Conservation (phyloP, 306 rosid genomes). For the Nissolia schottii region DNA sequence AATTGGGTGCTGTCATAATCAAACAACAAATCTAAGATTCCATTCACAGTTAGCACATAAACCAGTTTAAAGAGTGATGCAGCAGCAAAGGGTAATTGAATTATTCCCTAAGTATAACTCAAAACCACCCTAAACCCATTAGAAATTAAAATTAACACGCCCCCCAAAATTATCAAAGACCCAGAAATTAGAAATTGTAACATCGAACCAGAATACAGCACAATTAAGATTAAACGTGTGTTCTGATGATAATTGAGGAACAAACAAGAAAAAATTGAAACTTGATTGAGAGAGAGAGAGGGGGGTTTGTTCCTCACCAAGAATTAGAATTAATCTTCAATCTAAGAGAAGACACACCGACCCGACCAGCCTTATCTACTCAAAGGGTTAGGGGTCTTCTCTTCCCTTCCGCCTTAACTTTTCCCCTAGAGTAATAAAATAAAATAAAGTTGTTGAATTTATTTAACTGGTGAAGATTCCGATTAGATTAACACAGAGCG, state of each 20-base stretch:
- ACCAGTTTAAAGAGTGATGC: conserved; percentile 7
- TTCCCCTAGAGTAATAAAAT: too few species aligned
- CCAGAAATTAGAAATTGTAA: conserved; percentile 19
- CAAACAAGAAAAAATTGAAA: not conserved
- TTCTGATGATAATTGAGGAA: not conserved
- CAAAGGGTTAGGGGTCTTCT: too few species aligned
- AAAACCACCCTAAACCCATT: not conserved
- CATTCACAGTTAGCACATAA: not conserved
- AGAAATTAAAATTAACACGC: conserved; percentile 5
- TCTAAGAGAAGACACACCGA: conserved; percentile 19
- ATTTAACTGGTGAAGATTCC: conserved; percentile 43
- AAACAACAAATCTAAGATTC: not conserved
- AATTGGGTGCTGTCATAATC: not conserved
- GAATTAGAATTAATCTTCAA: conserved; percentile 29
- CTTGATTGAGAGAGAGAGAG: conserved; percentile 1
- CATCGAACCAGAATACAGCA: not conserved
- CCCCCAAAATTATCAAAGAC: conserved; percentile 14
- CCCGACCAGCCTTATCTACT: conserved; percentile 52
- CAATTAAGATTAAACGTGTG: not conserved
- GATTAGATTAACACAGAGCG: conserved; percentile 19
- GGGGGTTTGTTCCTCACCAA: not conserved
- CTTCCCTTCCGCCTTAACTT: too few species aligned
- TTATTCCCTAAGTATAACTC: not conserved
- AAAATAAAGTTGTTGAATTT: too few species aligned
- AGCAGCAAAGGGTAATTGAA: not conserved